Evolutionary conservation across 2,329 filamentous ascomycete genomes (phyloP), one percentile per base, ranked within the genome.

Genomic region (Coniosporium tulheliwenetii): DNA sequence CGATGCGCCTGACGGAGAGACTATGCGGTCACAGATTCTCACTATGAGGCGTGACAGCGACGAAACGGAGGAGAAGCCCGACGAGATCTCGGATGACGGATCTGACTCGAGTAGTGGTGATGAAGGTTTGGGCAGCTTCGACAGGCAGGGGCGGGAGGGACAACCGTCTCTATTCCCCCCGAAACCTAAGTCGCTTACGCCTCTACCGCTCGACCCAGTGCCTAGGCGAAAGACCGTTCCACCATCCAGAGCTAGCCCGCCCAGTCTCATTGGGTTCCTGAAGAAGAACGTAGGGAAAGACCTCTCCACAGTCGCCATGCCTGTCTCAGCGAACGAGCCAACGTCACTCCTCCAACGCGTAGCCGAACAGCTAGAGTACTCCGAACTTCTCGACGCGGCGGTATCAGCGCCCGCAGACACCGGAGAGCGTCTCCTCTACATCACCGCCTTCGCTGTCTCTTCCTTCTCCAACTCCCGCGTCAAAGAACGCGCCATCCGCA

Each of bases 261-360:
- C 91, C 0, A 94, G 85, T 57, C 67, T 98, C 40, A 94, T 98
- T 48, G 84, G 85, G 0, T 94, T 96, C 58, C 71, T 96, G 30
- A 79, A 91, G 49, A 98, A 96, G 61, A 98, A 98, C 51, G 91
- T 96, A 8, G 91, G 91, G 55, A 98, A 98, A 60, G 91, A 98
- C 60, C 68, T 98, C 38, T 94, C 85, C 44, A 93, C 86, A 2
- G 93, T 98, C 48, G 87, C 85, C 38, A 96, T 96, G 89, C 91
- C 91, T 0, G 91, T 95, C 1, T 93, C 89, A 4, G 80, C 89
- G 16, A 98, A 98, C 59, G 91, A 98, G 57, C 91, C 91, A 0
- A 75, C 79, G 1, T 95, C 89, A 0, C 65, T 93, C 9, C 69
- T 96, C 5, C 91, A 98, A 58, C 81, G 89, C 45, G 73, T 87